Percentiles rank a stretch among this genome's conserved stretches.
phyloP scores from a whole-genome alignment of 2,329 filamentous ascomycete genomes.

The Waltergamsia citrina region DNA sequence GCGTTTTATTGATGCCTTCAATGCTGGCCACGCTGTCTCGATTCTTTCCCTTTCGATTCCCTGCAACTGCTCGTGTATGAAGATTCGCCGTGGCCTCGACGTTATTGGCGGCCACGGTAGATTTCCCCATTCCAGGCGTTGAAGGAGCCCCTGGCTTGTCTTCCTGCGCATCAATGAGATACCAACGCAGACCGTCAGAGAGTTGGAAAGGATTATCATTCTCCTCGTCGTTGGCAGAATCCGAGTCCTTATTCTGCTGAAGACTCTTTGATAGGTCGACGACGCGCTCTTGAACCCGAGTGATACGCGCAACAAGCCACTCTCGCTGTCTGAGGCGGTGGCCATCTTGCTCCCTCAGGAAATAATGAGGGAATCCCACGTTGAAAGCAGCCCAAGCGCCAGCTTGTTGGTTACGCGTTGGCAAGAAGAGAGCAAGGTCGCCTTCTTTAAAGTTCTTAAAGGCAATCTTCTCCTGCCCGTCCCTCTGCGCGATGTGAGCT shows the following conservation, averaged over 20 bases:
- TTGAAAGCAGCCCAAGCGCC: constrained; percentile 98
- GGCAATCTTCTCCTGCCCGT: constrained; percentile 91
- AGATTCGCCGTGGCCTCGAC: constrained; percentile 78
- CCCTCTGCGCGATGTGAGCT: constrained; percentile 68
- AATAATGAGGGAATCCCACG: constrained; percentile 93
- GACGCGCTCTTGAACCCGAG: constrained; percentile 82
- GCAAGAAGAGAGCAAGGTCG: constrained; percentile 86
- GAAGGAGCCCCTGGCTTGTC: constrained; percentile 86
- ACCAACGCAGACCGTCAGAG: constrained; percentile 92
- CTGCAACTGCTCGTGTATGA: constrained; percentile 36
- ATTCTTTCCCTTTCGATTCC: constrained; percentile 34
- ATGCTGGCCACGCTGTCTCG: constrained; percentile 45
- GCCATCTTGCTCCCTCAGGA: constrained; percentile 82
- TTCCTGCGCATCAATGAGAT: constrained; percentile 85
- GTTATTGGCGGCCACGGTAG: constrained; percentile 78
- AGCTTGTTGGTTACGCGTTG: constrained; percentile 87
- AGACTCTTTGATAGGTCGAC: constrained; percentile 83
- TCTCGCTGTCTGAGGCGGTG: constrained; percentile 80
- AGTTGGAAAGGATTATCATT: constrained; percentile 97
- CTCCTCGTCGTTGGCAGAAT: constrained; percentile 52
- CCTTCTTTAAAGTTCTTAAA: constrained; percentile 95
- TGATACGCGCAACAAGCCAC: constrained; percentile 94
- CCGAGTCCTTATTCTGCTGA: constrained; percentile 36
- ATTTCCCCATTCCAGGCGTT: constrained; percentile 87
- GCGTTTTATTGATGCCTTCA: constrained; percentile 65